These are phyloP conservation scores for Emergomyces africanus DNA, from an alignment of 2,329 filamentous ascomycete genomes.

Conservation along the genomic window DNA sequence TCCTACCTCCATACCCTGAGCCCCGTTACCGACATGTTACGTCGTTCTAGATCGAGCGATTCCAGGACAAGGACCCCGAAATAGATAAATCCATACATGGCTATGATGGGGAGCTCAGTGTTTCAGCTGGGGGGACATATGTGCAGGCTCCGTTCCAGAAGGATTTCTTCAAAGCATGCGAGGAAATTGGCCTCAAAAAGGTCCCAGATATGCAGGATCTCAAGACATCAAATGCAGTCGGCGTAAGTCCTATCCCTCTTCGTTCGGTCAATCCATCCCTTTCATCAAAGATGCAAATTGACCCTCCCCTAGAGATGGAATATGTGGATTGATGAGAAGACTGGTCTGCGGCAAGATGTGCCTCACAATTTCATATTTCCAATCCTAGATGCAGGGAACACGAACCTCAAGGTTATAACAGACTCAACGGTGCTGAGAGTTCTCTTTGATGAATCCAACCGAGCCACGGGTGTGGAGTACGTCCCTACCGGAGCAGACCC, in stretches of 20 bases:
- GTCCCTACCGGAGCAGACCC: conserved; percentile 37
- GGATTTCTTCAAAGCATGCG: conserved; percentile 10
- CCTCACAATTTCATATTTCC: conserved; percentile 11
- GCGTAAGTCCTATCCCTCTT: conserved; percentile 1
- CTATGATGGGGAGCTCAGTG: conserved; percentile 10
- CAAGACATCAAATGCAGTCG: conserved; percentile 10
- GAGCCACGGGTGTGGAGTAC: conserved; percentile 48
- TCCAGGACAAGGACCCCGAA: conserved; percentile 8
- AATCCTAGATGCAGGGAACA: conserved; percentile 8
- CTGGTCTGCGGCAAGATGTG: conserved; percentile 11
- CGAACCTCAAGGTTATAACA: conserved; percentile 42
- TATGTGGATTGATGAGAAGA: conserved; percentile 11
- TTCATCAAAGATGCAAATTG: background rate
- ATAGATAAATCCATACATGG: conserved; percentile 10
- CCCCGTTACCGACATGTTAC: background rate
- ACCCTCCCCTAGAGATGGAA: conserved; percentile 9
- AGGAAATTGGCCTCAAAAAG: conserved; percentile 6
- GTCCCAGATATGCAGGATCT: conserved; percentile 10
- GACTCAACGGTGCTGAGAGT: conserved; percentile 45
- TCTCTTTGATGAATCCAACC: conserved; percentile 39
- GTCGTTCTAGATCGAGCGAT: conserved; percentile 8
- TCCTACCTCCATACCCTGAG: background rate
- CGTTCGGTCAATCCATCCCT: background rate
- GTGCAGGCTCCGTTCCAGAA: conserved; percentile 8
- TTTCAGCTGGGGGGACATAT: conserved; percentile 9